These are phyloP conservation scores for Moricandia moricandioides DNA, from an alignment of 345 rosid genomes.

Conservation along the genomic window DNA sequence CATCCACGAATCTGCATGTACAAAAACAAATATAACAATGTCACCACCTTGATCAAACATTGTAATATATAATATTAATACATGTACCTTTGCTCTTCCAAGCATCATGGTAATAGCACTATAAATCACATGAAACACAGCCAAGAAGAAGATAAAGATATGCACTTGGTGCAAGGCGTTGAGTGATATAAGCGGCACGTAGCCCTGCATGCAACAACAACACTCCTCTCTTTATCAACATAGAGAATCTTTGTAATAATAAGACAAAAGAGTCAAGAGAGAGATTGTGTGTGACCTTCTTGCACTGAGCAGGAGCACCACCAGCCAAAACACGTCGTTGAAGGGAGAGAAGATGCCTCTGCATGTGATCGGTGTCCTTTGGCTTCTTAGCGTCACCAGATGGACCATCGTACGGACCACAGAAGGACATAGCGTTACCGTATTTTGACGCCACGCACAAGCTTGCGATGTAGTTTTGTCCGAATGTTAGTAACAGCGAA, in stretches of 20 bases:
- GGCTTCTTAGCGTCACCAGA: not conserved
- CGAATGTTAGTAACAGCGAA: slow-evolving; percentile 74
- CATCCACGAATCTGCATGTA: slow-evolving; percentile 73
- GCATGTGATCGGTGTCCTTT: slow-evolving; percentile 10
- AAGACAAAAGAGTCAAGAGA: not conserved
- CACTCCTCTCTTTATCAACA: no score
- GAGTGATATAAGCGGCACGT: slow-evolving; percentile 71
- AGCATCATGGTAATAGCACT: slow-evolving; percentile 83
- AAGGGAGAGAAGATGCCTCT: slow-evolving; percentile 22
- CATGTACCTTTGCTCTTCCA: slow-evolving; percentile 78
- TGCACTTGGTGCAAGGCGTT: slow-evolving; percentile 88
- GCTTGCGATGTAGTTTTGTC: slow-evolving; percentile 65
- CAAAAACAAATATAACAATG: not conserved
- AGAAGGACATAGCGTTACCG: slow-evolving; percentile 79
- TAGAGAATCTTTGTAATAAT: not conserved
- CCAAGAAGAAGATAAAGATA: slow-evolving; percentile 89
- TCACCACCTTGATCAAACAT: not conserved
- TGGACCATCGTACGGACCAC: slow-evolving; percentile 37
- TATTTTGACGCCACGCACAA: slow-evolving; percentile 55
- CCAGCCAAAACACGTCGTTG: slow-evolving; percentile 44
- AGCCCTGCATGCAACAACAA: slow-evolving; percentile 47
- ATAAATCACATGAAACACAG: slow-evolving; percentile 82
- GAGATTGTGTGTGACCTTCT: slow-evolving; percentile 4
- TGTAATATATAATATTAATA: not conserved
- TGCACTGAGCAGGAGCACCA: slow-evolving; percentile 5